Evolutionary conservation across 106 monocot genomes (phyloP).

Genomic region (Dendrobium officinale): DNA sequence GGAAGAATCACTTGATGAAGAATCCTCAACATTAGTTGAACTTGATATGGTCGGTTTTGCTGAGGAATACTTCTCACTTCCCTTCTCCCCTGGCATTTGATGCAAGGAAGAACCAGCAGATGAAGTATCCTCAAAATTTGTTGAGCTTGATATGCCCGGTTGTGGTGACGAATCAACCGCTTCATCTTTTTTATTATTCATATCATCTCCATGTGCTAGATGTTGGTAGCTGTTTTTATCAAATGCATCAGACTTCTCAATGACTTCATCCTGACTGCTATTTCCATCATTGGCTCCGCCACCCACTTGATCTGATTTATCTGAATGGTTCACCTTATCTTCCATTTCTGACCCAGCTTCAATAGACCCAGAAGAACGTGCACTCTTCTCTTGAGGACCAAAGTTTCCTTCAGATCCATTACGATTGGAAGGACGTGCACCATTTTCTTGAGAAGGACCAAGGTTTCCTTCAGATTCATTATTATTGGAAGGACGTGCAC

Average conservation of each 20-base stretch:
- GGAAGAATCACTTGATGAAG: conserved; percentile 12
- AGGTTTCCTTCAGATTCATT: conserved; percentile 11
- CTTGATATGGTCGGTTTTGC: background rate
- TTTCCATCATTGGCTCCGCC: background rate
- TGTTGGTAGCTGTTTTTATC: background rate
- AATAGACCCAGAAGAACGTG: conserved; percentile 29
- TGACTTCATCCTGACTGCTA: conserved; percentile 9
- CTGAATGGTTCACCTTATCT: conserved; percentile 16
- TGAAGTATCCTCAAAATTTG: conserved; percentile 24
- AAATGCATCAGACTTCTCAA: conserved; percentile 4
- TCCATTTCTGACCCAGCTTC: conserved; percentile 21
- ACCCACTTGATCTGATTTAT: conserved; percentile 27
- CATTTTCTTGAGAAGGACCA: conserved; percentile 25
- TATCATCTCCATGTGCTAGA: background rate
- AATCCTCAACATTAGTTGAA: conserved; percentile 25
- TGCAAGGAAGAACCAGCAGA: conserved; percentile 14
- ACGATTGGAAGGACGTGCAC: conserved; percentile 16
- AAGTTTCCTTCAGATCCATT: conserved; percentile 13
- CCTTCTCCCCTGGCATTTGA: conserved; percentile 15
- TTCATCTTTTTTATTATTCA: background rate
- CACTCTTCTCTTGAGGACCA: conserved; percentile 24
- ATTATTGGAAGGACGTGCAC: conserved; percentile 4
- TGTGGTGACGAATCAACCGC: conserved; percentile 8
- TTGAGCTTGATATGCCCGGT: background rate
- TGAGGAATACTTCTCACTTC: conserved; percentile 10